Conservation (phyloP, 2,329 filamentous ascomycete genomes). For the Aspergillus brunneoviolaceus region DNA sequence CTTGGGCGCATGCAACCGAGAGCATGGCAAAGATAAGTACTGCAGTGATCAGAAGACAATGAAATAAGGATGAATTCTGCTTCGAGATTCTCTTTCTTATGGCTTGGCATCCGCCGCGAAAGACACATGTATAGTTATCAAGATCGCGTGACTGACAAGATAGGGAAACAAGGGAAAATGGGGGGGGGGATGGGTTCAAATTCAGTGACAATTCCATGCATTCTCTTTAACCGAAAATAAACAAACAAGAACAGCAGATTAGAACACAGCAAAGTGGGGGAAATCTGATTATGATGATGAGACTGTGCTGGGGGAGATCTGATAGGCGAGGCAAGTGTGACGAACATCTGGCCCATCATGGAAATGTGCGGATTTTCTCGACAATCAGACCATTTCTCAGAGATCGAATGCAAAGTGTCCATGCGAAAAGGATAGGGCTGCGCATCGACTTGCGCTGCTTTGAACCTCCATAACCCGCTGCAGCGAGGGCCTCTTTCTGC, state of each 20-base stretch:
- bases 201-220: constrained; percentile 30
- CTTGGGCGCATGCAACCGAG: neutral
- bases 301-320: constrained; percentile 27
- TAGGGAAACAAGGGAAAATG: neutral
- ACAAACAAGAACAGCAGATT: constrained; percentile 20
- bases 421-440: constrained; percentile 20
- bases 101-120: neutral
- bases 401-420: constrained; percentile 11
- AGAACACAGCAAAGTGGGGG: constrained; percentile 13
- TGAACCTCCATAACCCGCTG: constrained; percentile 18
- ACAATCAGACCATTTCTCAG: constrained; percentile 13
- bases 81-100: neutral
- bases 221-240: constrained; percentile 34
- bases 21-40: neutral
- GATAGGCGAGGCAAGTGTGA: constrained; percentile 16
- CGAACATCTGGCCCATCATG: constrained; percentile 33
- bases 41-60: neutral
- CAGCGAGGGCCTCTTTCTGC: constrained; percentile 16
- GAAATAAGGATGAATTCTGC: neutral
- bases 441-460: constrained; percentile 20
- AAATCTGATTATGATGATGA: constrained; percentile 19
- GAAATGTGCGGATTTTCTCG: constrained; percentile 20
- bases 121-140: neutral
- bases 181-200: constrained; percentile 8
- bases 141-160: neutral